These are phyloP conservation scores for Microstroma glucosiphilum DNA, from an alignment of 1,284 basidiomycete genomes.

Conservation along the genomic window DNA sequence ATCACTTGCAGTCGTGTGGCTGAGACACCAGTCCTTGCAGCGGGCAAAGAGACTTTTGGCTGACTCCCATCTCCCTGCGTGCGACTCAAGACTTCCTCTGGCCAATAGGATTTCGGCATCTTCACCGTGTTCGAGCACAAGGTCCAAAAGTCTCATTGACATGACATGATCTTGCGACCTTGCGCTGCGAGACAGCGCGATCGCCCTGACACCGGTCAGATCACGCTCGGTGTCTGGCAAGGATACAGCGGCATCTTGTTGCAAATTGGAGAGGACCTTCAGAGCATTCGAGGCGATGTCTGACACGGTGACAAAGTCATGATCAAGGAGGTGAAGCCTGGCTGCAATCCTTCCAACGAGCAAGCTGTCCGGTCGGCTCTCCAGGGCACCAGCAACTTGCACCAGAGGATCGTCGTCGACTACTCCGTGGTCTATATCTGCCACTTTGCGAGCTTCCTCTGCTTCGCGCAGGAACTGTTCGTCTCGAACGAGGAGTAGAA, in stretches of 20 bases:
- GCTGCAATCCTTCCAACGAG: constrained; percentile 67
- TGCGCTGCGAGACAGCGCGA: constrained; percentile 73
- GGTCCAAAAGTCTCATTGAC: constrained; percentile 68
- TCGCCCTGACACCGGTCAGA: constrained; percentile 63
- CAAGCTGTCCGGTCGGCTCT: constrained; percentile 60
- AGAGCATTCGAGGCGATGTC: constrained; percentile 29
- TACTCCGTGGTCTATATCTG: constrained; percentile 41
- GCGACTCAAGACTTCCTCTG: constrained; percentile 67
- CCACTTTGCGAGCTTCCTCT: constrained; percentile 23
- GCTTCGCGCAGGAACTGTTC: constrained; percentile 27
- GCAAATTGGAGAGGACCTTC: constrained; percentile 16
- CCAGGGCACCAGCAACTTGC: constrained; percentile 59
- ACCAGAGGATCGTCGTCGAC: constrained; percentile 22
- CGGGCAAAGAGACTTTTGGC: constrained; percentile 63
- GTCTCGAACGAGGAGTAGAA: constrained; percentile 34
- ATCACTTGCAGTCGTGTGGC: background rate
- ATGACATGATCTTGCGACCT: constrained; percentile 82
- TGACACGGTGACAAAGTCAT: constrained; percentile 60
- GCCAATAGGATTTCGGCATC: constrained; percentile 68
- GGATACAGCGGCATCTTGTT: constrained; percentile 60
- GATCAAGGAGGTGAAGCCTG: constrained; percentile 67
- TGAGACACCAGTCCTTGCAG: constrained; percentile 47
- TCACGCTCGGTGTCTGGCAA: constrained; percentile 66
- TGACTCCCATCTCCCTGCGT: constrained; percentile 64
- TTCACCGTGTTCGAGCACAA: constrained; percentile 61